These are phyloP conservation scores for Raphanus hybrid DNA, from an alignment of 441 rosid genomes.

Conservation along the genomic window DNA sequence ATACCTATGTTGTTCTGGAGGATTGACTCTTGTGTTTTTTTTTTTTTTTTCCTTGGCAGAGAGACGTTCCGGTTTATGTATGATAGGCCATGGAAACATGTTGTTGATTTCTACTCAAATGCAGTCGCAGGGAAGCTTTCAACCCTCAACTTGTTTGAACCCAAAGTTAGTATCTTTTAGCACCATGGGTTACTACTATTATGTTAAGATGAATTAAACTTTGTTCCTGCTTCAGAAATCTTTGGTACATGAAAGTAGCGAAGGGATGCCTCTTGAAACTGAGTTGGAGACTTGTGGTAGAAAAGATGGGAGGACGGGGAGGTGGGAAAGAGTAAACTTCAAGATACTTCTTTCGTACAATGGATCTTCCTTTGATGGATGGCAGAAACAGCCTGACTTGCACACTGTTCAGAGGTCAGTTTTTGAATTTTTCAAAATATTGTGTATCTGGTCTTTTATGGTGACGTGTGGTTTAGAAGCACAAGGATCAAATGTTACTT, in stretches of 20 bases:
- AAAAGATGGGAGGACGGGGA: constrained; percentile 57
- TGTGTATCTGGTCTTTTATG: too few species aligned
- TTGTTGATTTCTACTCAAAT: constrained; percentile 66
- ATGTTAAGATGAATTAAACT: background rate
- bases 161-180: constrained; percentile 46
- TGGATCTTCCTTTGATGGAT: constrained; percentile 91
- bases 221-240: constrained; percentile 42
- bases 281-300: constrained; percentile 42
- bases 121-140: constrained; percentile 56
- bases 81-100: constrained; percentile 79
- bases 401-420: constrained; percentile 80
- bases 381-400: constrained; percentile 94
- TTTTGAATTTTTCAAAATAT: too few species aligned
- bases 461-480: too few species aligned
- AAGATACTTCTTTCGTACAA: constrained; percentile 83
- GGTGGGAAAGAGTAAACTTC: constrained; percentile 84
- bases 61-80: constrained; percentile 79
- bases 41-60: constrained; percentile 37
- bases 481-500: background rate
- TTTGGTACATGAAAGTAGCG: constrained; percentile 42
- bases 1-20: background rate
- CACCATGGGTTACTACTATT: background rate
- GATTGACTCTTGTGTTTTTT: background rate
- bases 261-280: constrained; percentile 34
- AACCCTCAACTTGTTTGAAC: constrained; percentile 51